Conservation (phyloP, 257 asterid genomes). For the Haberlea rhodopensis region DNA sequence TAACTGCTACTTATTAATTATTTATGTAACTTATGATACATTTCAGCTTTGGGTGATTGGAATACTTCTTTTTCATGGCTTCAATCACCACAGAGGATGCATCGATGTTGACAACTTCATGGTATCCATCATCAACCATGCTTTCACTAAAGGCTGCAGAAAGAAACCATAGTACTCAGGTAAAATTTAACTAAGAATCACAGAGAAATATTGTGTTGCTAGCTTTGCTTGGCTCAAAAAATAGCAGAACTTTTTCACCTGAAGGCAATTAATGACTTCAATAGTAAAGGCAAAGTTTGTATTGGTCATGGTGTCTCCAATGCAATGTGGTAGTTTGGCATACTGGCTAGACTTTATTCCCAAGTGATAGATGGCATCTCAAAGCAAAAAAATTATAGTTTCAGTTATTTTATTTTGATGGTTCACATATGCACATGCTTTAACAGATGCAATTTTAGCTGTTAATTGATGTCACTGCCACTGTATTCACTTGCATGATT, state of each 20-base stretch:
- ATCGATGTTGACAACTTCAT: slow-evolving; percentile 55
- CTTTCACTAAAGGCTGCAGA: slow-evolving; percentile 66
- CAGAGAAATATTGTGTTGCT: not conserved
- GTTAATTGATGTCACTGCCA: too few species aligned
- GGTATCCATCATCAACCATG: slow-evolving; percentile 67
- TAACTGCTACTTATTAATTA: slow-evolving; percentile 4
- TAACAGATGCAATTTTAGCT: too few species aligned
- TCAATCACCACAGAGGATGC: slow-evolving; percentile 67
- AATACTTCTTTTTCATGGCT: slow-evolving; percentile 67
- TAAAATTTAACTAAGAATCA: not conserved
- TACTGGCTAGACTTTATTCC: too few species aligned
- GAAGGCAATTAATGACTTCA: not conserved
- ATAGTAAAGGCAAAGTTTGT: not conserved
- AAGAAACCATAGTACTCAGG: slow-evolving; percentile 7
- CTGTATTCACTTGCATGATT: too few species aligned
- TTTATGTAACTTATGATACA: slow-evolving; percentile 41
- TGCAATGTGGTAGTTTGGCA: too few species aligned
- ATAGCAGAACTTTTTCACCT: not conserved
- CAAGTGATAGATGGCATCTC: too few species aligned
- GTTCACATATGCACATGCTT: too few species aligned
- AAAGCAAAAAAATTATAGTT: too few species aligned
- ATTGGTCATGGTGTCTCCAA: too few species aligned
- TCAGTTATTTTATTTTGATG: too few species aligned
- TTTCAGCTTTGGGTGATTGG: slow-evolving; percentile 47
- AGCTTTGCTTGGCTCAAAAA: slow-evolving; percentile 2